A percentile compares a stretch with the other conserved stretches of the same genome.
Conservation (phyloP, 768 basidiomycete species). For the Collybiopsis luxurians region DNA sequence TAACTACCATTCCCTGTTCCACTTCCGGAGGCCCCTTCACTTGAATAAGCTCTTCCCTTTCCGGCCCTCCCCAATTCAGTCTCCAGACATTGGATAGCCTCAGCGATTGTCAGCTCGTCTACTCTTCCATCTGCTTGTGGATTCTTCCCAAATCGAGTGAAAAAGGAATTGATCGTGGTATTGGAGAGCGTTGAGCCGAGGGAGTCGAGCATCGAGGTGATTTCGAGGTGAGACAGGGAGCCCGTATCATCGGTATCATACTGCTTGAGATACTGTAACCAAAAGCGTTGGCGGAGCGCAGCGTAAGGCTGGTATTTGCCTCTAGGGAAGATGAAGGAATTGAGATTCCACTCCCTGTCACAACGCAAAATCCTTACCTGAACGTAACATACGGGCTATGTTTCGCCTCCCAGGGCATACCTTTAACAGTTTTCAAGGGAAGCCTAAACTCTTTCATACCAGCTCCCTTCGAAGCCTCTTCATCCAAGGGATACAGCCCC, state of each 20-base stretch:
- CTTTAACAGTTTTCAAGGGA: conserved; percentile 57
- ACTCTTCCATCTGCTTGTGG: conserved; percentile 31
- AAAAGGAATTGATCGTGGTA: conserved; percentile 81
- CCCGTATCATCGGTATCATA: conserved; percentile 87
- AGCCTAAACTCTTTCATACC: conserved; percentile 75
- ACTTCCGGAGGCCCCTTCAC: neutral
- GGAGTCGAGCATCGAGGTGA: conserved; percentile 95
- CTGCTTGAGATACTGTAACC: conserved; percentile 83
- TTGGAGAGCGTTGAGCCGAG: conserved; percentile 88
- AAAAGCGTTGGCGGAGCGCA: conserved; percentile 86
- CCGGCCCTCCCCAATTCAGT: conserved; percentile 71
- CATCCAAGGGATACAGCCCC: conserved; percentile 50
- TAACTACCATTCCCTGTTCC: neutral
- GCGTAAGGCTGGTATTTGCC: conserved; percentile 97
- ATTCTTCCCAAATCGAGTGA: conserved; percentile 63
- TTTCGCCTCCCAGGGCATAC: conserved; percentile 68
- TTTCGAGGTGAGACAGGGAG: conserved; percentile 75
- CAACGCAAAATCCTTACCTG: conserved; percentile 39
- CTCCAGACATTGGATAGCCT: conserved; percentile 85
- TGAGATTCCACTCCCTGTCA: neutral
- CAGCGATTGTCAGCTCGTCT: conserved; percentile 75
- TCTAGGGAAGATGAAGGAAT: conserved; percentile 31
- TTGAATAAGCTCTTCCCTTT: conserved; percentile 59
- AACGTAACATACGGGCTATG: conserved; percentile 69
- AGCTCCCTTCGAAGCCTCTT: conserved; percentile 46